Evolutionary conservation across 306 rosid species (phyloP).

Genomic region (Lathyrus oleraceus): DNA sequence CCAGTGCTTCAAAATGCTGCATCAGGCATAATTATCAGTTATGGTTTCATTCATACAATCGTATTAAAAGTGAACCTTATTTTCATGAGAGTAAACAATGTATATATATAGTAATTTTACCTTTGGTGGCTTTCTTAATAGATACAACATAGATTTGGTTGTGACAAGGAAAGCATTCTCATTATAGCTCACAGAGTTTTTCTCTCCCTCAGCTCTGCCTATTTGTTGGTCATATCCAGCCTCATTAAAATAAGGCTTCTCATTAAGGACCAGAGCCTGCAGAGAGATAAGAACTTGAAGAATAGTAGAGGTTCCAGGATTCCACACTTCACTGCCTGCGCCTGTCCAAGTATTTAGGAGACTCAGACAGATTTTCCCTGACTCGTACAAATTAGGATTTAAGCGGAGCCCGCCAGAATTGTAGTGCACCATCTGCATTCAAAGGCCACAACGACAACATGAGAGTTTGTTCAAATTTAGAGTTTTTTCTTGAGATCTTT

Average conservation of each 20-base stretch:
- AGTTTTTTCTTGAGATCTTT: slow-evolving; percentile 20
- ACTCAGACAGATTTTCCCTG: slow-evolving; percentile 94
- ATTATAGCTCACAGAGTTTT: slow-evolving; percentile 84
- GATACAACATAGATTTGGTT: slow-evolving; percentile 76
- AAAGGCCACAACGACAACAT: slow-evolving; percentile 29
- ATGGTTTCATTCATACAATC: slow-evolving; percentile 11
- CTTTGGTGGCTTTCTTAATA: slow-evolving; percentile 72
- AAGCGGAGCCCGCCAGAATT: slow-evolving; percentile 85
- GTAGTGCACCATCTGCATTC: slow-evolving; percentile 84
- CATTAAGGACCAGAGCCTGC: slow-evolving; percentile 95
- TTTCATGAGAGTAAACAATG: slow-evolving; percentile 4
- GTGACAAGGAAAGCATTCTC: slow-evolving; percentile 89
- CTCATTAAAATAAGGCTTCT: slow-evolving; percentile 97
- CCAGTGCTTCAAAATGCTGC: slow-evolving; percentile 88
- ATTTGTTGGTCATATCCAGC: slow-evolving; percentile 94
- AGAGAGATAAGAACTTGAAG: slow-evolving; percentile 97
- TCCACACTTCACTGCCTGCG: slow-evolving; percentile 84
- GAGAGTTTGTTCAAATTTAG: slow-evolving; percentile 32
- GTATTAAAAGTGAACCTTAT: slow-evolving; percentile 15
- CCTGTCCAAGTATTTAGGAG: slow-evolving; percentile 96
- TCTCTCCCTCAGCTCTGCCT: slow-evolving; percentile 93
- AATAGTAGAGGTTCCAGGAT: slow-evolving; percentile 70
- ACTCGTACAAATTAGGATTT: slow-evolving; percentile 91
- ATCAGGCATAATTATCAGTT: slow-evolving; percentile 37
- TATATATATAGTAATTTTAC: slow-evolving; percentile 44